Evolutionary conservation across 371 early-diverging fungal species (phyloP).

Genomic region (Chytridiales sp.): DNA sequence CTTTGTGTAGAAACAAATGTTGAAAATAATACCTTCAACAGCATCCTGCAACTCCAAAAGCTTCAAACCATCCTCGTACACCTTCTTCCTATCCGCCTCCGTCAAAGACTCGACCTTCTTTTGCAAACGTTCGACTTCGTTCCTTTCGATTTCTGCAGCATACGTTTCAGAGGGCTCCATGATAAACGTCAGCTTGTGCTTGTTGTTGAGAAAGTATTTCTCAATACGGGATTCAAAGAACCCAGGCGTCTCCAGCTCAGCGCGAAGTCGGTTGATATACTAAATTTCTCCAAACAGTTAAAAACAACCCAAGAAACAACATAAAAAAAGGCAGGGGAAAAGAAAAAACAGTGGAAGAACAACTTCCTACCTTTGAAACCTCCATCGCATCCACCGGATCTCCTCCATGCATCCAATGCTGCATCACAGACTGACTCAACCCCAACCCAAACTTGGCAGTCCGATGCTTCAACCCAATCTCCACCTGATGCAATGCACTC

Average conservation of each 20-base stretch:
- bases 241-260: constrained; percentile 59
- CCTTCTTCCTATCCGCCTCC: constrained; percentile 55
- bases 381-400: constrained; percentile 84
- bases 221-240: constrained; percentile 72
- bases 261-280: constrained; percentile 71
- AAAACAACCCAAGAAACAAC: too few species aligned
- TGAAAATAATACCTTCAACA: constrained; percentile 55
- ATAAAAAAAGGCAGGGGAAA: too few species aligned
- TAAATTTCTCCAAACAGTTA: constrained; percentile 23
- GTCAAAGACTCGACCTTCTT: constrained; percentile 60
- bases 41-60: constrained; percentile 70
- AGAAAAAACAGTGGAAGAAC: background rate
- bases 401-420: constrained; percentile 87
- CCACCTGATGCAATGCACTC: constrained; percentile 86
- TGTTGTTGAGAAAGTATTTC: constrained; percentile 75
- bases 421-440: constrained; percentile 72
- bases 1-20: background rate
- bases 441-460: constrained; percentile 85
- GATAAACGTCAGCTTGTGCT: constrained; percentile 70
- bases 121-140: constrained; percentile 68
- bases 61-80: constrained; percentile 61
- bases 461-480: constrained; percentile 86
- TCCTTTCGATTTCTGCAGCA: constrained; percentile 50
- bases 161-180: constrained; percentile 81
- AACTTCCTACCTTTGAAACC: constrained; percentile 54